These are phyloP conservation scores for Trichodelitschia bisporula DNA, from an alignment of 495 filamentous ascomycete genomes.

Conservation along the genomic window DNA sequence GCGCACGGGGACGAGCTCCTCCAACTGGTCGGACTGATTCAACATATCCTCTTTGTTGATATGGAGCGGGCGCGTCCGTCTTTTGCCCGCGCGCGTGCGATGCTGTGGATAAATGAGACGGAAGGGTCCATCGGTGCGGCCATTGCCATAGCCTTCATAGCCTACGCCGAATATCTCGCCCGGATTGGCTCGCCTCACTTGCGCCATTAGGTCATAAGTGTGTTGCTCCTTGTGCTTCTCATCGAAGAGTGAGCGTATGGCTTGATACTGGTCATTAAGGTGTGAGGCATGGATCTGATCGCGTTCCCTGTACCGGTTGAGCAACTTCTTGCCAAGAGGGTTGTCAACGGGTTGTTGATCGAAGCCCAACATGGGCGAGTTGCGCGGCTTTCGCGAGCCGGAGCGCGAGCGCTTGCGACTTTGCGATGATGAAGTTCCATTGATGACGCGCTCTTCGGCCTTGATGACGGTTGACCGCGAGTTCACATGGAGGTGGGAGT, in stretches of 20 bases:
- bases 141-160: slow-evolving; percentile 78
- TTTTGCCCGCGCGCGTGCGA: slow-evolving; percentile 46
- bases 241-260: slow-evolving; percentile 10
- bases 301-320: slow-evolving; percentile 56
- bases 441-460: no score
- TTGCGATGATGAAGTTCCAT: no score
- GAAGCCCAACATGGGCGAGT: slow-evolving; percentile 16
- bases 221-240: slow-evolving; percentile 27
- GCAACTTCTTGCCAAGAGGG: slow-evolving; percentile 25
- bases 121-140: slow-evolving; percentile 36
- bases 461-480: no score
- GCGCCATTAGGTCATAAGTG: slow-evolving; percentile 24
- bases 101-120: slow-evolving; percentile 50
- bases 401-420: slow-evolving; percentile 36
- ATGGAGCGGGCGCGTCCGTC: slow-evolving; percentile 42
- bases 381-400: slow-evolving; percentile 21
- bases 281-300: slow-evolving; percentile 46
- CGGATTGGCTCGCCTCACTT: slow-evolving; percentile 27
- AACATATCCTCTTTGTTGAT: slow-evolving; percentile 53
- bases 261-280: slow-evolving; percentile 21
- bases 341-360: slow-evolving; percentile 8
- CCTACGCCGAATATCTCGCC: slow-evolving; percentile 49
- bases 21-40: slow-evolving; percentile 65
- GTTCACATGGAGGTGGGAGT: slow-evolving; percentile 19
- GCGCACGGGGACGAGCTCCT: slow-evolving; percentile 75